Conservation (phyloP, 495 filamentous ascomycete species). For the Aspergillus incahuasiensis region DNA sequence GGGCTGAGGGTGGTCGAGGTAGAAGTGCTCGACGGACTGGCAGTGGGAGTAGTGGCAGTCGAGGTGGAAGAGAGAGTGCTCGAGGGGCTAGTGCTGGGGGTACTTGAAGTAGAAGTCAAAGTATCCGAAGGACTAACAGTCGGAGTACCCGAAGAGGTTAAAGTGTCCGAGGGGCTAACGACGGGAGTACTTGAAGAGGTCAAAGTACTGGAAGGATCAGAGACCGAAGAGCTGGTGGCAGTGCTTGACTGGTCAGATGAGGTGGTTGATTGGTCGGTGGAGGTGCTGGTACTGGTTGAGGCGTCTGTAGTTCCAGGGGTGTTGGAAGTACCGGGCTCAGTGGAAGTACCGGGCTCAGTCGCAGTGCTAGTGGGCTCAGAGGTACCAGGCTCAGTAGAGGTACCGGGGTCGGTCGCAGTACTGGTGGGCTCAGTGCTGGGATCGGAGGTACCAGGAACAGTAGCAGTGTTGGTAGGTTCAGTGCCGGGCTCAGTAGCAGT, state of each 20-base stretch:
- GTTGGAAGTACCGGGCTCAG: conserved; percentile 3
- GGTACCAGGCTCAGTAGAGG: background rate
- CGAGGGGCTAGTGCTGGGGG: too few species aligned
- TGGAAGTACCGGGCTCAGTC: background rate
- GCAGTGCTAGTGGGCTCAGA: background rate
- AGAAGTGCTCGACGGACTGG: too few species aligned
- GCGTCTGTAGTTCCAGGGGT: too few species aligned
- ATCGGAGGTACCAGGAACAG: background rate
- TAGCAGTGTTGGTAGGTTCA: background rate
- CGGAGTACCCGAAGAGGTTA: conserved; percentile 14
- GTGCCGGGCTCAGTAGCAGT: background rate
- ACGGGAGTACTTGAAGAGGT: conserved; percentile 16
- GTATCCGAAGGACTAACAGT: conserved; percentile 5
- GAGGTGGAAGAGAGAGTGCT: too few species aligned
- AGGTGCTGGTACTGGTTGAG: background rate
- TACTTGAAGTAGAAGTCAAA: conserved; percentile 6
- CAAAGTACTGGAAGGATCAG: background rate
- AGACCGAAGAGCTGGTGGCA: background rate
- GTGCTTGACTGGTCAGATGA: background rate
- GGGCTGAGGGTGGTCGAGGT: conserved; percentile 3
- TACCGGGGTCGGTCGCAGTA: background rate
- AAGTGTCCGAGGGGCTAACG: background rate
- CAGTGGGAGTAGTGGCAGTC: too few species aligned
- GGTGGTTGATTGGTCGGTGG: background rate
- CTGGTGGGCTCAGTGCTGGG: background rate